A percentile compares a stretch with the other conserved stretches of the same genome.
These are phyloP conservation scores for Schizophyllum amplum DNA, from an alignment of 1,284 basidiomycete genomes.

Conservation along the genomic window DNA sequence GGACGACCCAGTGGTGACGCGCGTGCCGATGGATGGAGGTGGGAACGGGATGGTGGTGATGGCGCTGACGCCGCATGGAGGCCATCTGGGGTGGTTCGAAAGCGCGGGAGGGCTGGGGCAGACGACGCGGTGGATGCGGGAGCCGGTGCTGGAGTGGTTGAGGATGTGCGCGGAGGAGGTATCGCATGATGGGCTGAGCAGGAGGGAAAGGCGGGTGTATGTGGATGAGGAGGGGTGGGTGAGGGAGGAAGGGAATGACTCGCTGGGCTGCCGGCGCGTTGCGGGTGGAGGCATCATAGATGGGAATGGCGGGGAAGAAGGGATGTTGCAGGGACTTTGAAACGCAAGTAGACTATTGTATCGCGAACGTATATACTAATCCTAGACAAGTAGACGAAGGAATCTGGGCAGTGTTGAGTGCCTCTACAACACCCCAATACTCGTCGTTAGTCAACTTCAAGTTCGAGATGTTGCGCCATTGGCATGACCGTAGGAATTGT, in stretches of 20 bases:
- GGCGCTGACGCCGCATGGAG: constrained; percentile 73
- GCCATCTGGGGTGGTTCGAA: constrained; percentile 95
- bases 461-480: no score
- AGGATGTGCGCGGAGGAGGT: constrained; percentile 49
- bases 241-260: constrained; percentile 43
- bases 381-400: no score
- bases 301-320: constrained; percentile 27
- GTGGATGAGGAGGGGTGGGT: constrained; percentile 49
- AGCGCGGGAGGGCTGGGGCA: constrained; percentile 27
- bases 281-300: constrained; percentile 32
- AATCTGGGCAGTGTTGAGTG: no score
- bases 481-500: no score
- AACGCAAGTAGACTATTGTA: background rate
- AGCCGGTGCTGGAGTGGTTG: constrained; percentile 73
- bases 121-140: constrained; percentile 60
- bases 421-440: no score
- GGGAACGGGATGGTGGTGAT: constrained; percentile 63
- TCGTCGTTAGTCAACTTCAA: no score
- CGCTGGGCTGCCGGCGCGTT: constrained; percentile 37
- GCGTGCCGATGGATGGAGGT: constrained; percentile 51
- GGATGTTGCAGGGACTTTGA: constrained; percentile 34
- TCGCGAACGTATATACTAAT: background rate
- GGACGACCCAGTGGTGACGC: constrained; percentile 84
- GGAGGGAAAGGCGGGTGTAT: constrained; percentile 23
- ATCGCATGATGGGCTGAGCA: constrained; percentile 23